Base-by-base conservation (phyloP, 164 flowering plant species). In the Chimonanthus salicifolius region DNA sequence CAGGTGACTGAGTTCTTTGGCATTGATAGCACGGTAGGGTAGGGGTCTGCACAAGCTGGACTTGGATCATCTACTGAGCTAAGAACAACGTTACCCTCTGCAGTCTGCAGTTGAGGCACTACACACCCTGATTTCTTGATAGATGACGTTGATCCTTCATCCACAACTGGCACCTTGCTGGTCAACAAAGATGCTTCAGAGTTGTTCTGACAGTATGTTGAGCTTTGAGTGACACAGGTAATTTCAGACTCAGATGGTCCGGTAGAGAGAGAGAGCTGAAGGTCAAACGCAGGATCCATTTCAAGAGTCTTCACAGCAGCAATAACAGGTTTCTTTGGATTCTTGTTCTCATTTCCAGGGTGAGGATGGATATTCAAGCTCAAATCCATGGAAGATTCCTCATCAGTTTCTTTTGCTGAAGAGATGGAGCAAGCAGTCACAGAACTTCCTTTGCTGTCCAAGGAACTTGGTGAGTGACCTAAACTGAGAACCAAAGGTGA, bases 371-470 rank as follows among this genome's bases (percentile, higher is more conserved):
- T 91, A 71, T 89, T 89, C 82, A 69, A 69, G 15, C 62, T 46
- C 65, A 94, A 79, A 73, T 91, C 98, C 93, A 93, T 88, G 46
- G 92, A 86, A 49, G 95, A 87, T 78, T 88, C 95, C 49, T 91
- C 98, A 47, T 65, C 69, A 6, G 80, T 85, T 83, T 94, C 98
- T 81, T 90, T 94, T 67, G 88, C 87, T 8, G 97, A 93, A 71
- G 97, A 89, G 70, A 87, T 75, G 51, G 88, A 89, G 84, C 92
- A 87, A 68, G 87, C 94, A 81, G 94, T 89, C 67, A 86, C 89
- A 51, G 95, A 88, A 74, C 95, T 91, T 44, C 87, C 97, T 80
- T 94, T 94, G 79, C 97, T 91, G 72, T 91, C 97, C 10, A 92
- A 90, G 62, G 97, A 91, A 75, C 98, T 94, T 58, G 90, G 82